Evolutionary conservation across 768 basidiomycete genomes (phyloP).

Genomic region (Tulasnella sp.): DNA sequence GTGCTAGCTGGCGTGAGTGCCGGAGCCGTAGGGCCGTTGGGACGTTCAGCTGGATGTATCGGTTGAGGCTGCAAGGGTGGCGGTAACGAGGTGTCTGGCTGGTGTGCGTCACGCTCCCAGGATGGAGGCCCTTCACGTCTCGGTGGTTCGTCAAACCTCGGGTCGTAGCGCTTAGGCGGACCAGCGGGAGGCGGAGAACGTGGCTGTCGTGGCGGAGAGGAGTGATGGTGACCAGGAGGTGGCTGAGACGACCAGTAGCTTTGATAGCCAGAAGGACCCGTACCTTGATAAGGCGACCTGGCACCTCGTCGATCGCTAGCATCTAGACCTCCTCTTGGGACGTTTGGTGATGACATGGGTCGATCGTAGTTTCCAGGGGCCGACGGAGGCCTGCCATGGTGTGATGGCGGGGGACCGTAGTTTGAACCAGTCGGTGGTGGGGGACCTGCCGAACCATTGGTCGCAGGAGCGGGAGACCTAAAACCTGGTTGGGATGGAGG

Average conservation of each 20-base stretch:
- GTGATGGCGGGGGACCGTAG: not conserved
- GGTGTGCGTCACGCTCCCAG: conserved; percentile 8
- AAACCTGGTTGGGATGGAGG: not conserved
- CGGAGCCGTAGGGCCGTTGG: conserved; percentile 5
- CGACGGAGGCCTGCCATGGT: not conserved
- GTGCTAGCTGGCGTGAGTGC: too few relatives aligned
- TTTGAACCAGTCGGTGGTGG: conserved; percentile 5
- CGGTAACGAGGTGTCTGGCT: too few relatives aligned
- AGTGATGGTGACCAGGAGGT: conserved; percentile 17
- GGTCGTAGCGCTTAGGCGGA: conserved; percentile 40
- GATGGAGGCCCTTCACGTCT: not conserved
- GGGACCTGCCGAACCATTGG: conserved; percentile 37
- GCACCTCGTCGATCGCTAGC: not conserved
- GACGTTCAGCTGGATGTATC: conserved; percentile 3
- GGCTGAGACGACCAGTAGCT: not conserved
- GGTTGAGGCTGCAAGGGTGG: conserved; percentile 1
- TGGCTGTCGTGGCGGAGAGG: conserved; percentile 22
- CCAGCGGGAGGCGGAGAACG: not conserved
- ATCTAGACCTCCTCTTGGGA: too few relatives aligned
- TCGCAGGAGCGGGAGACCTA: conserved; percentile 33
- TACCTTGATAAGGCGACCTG: not conserved
- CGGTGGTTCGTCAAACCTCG: conserved; percentile 30
- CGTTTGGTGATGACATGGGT: not conserved
- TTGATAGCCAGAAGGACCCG: not conserved
- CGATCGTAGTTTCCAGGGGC: not conserved